Conservation (phyloP, 106 monocot species). For the Triglochin maritima region DNA sequence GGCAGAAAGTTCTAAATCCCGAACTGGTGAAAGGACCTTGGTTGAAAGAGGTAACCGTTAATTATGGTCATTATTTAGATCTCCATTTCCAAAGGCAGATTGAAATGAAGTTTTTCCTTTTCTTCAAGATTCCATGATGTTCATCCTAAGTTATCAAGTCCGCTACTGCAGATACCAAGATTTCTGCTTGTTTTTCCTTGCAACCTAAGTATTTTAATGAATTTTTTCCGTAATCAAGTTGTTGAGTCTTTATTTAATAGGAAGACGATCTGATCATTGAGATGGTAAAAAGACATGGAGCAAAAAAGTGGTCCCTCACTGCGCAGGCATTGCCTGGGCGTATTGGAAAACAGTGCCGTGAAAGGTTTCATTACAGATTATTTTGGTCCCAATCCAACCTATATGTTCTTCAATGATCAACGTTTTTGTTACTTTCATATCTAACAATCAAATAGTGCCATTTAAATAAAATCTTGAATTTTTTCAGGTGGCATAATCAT, state of each 20-base stretch:
- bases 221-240: background rate
- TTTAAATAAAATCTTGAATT: too few species aligned
- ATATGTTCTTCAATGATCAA: too few species aligned
- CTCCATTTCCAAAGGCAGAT: too few species aligned
- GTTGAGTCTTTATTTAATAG: constrained; percentile 8
- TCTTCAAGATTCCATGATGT: too few species aligned
- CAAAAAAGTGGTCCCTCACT: constrained; percentile 42
- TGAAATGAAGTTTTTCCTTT: too few species aligned
- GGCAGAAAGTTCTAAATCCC: constrained; percentile 26
- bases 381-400: background rate
- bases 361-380: constrained; percentile 21
- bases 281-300: constrained; percentile 24
- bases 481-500: constrained; percentile 24
- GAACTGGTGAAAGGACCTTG: constrained; percentile 12
- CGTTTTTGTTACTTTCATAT: too few species aligned
- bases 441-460: too few species aligned
- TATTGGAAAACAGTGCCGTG: constrained; percentile 52
- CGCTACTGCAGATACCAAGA: background rate
- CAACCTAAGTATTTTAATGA: background rate
- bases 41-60: constrained; percentile 7
- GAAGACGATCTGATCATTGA: constrained; percentile 38
- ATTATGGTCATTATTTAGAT: too few species aligned
- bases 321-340: constrained; percentile 36
- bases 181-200: background rate
- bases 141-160: too few species aligned